A percentile compares a stretch with the other conserved stretches of the same genome.
Evolutionary conservation across 2,329 filamentous ascomycete species (phyloP).

Genomic region (Pseudogymnoascus destructans): DNA sequence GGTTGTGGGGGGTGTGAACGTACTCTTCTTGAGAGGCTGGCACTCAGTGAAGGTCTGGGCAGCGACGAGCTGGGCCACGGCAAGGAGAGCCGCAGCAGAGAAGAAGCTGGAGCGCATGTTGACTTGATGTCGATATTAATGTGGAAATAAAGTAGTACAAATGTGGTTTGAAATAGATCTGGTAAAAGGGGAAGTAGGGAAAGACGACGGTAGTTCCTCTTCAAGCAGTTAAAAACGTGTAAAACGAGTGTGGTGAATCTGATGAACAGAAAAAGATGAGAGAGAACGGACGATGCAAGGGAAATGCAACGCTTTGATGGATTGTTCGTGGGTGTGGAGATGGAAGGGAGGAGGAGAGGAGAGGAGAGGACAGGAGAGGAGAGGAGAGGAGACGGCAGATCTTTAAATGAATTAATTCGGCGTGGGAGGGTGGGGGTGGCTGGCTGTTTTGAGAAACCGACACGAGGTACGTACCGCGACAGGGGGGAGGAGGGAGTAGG

Average conservation of each 20-base stretch:
- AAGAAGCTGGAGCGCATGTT: conserved; percentile 11
- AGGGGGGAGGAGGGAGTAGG: background rate
- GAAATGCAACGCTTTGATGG: conserved; percentile 1
- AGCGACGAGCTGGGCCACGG: conserved; percentile 25
- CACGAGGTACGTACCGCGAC: background rate
- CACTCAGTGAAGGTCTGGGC: conserved; percentile 34
- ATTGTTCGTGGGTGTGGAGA: background rate
- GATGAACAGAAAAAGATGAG: background rate
- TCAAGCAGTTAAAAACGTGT: background rate
- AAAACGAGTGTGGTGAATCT: conserved; percentile 9
- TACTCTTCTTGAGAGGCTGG: conserved; percentile 31
- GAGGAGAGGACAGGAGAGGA: background rate
- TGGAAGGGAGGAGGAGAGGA: background rate
- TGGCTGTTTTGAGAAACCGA: background rate
- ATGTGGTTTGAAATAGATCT: background rate
- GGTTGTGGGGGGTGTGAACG: conserved; percentile 11
- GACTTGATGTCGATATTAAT: background rate
- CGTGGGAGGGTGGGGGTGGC: background rate
- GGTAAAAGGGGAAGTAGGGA: background rate
- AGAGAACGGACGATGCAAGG: background rate
- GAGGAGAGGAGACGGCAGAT: background rate
- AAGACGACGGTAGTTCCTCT: background rate
- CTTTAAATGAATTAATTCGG: background rate
- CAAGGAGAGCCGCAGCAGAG: conserved; percentile 14
- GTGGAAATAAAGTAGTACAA: background rate